A percentile compares a stretch with the other conserved stretches of the same genome.
Evolutionary conservation across 2,329 filamentous ascomycete genomes (phyloP).

Genomic region (Arachnomyces sp.): DNA sequence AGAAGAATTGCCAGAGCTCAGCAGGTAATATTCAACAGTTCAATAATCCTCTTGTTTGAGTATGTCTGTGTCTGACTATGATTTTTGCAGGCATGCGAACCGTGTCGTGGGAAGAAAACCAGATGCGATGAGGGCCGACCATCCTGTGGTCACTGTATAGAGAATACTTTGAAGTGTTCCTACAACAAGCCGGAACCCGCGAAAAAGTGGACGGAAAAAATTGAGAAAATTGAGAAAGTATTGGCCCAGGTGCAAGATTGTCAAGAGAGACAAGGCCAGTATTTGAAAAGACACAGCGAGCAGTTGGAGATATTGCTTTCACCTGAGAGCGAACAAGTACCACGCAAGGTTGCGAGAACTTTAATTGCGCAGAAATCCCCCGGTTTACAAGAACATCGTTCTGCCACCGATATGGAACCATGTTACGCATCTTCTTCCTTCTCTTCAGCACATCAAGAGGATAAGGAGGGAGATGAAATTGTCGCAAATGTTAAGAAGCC

Average conservation of each 20-base stretch:
- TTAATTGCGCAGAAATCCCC: no score
- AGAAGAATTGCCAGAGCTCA: slow-evolving; percentile 33
- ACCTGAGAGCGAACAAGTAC: background rate
- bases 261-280: slow-evolving; percentile 14
- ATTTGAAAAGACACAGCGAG: slow-evolving; percentile 6
- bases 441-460: no score
- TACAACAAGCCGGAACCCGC: slow-evolving; percentile 88
- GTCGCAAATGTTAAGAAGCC: no score
- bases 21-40: slow-evolving; percentile 26
- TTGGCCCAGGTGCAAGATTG: slow-evolving; percentile 15
- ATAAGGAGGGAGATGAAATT: no score
- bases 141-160: slow-evolving; percentile 74
- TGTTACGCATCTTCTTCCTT: no score
- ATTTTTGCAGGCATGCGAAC: slow-evolving; percentile 74
- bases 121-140: slow-evolving; percentile 85
- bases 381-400: no score
- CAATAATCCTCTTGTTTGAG: slow-evolving; percentile 8
- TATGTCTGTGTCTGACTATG: slow-evolving; percentile 6
- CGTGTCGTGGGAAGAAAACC: slow-evolving; percentile 76
- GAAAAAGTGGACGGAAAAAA: slow-evolving; percentile 55
- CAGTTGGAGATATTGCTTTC: background rate
- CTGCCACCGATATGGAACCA: no score
- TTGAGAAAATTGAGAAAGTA: slow-evolving; percentile 24
- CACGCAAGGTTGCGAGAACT: no score
- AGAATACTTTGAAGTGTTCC: slow-evolving; percentile 74